Evolutionary conservation across 2,329 filamentous ascomycete genomes (phyloP), one percentile per base, ranked within the genome.

Genomic region (Erysiphe neolycopersici): DNA sequence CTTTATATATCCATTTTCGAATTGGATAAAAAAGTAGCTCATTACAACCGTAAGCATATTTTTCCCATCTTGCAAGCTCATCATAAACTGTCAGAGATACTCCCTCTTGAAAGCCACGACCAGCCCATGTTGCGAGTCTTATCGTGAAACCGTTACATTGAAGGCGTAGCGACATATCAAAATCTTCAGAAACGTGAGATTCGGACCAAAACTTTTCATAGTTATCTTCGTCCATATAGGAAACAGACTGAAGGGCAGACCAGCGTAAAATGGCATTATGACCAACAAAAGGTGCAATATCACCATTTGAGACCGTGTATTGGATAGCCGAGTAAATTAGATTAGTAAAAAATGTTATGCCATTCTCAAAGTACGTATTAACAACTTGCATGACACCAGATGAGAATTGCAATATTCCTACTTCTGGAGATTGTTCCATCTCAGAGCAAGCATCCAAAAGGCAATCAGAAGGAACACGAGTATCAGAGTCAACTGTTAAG

Each of bases 1-100:
- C 81, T 14, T 67, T 70, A 56, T 67, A 73, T 38, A 73, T 58
- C 81, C 81, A 87, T 51, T 72, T 73, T 47, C 70, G 68, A 47
- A 87, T 64, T 3, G 80, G 81, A 55, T 87, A 69, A 63, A 89
- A 87, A 45, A 87, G 66, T 45, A 87, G 65, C 61, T 85, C 80
- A 57, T 79, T 81, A 60, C 81, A 85, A 33, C 80, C 79, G 53
- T 83, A 85, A 3, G 80, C 81, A 56, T 84, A 84, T 60, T 87
- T 87, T 56, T 87, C 80, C 80, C 81, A 87, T 45, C 80, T 76
- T 1, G 79, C 76, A 47, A 87, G 65, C 59, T 87, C 81, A 59
- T 87, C 80, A 55, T 87, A 84, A 10, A 87, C 79, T 0, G 80
- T 87, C 45, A 87, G 64, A 1, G 80, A 85, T 44, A 87, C 80